phyloP scores from a whole-genome alignment of 805 yeast species.

The Lipomyces sp. region DNA sequence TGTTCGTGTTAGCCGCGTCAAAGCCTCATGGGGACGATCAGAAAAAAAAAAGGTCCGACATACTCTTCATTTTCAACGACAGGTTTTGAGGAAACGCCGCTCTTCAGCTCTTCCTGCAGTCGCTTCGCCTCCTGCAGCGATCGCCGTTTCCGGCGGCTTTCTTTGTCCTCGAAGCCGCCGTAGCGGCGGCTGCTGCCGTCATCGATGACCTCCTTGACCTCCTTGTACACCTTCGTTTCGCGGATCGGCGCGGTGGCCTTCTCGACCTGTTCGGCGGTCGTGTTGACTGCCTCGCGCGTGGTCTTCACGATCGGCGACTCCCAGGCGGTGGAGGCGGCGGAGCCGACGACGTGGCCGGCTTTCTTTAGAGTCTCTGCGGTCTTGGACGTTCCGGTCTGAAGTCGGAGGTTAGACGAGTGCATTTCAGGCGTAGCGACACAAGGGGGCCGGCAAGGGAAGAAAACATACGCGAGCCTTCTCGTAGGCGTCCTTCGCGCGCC shows the following conservation, averaged over 20 bases:
- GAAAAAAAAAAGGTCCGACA: background rate
- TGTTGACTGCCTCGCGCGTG: constrained; percentile 79
- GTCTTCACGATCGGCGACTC: constrained; percentile 88
- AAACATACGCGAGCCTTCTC: constrained; percentile 63
- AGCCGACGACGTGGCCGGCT: constrained; percentile 93
- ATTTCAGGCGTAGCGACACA: background rate
- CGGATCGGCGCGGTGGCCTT: constrained; percentile 88
- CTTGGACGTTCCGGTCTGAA: constrained; percentile 45
- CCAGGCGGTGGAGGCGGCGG: constrained; percentile 89
- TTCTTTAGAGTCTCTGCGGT: constrained; percentile 71
- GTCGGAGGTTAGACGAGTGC: background rate
- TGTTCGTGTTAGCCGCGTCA: too few relatives aligned
- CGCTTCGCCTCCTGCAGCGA: constrained; percentile 41
- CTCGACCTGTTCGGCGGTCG: constrained; percentile 66
- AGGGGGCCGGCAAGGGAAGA: constrained; percentile 33
- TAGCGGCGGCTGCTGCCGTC: constrained; percentile 86
- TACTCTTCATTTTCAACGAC: constrained; percentile 57
- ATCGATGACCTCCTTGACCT: constrained; percentile 80
- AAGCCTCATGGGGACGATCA: background rate
- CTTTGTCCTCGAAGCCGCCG: constrained; percentile 89
- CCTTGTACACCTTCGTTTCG: constrained; percentile 83
- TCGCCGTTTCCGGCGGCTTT: constrained; percentile 71
- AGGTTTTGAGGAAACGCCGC: constrained; percentile 57
- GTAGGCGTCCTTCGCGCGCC: constrained; percentile 88
- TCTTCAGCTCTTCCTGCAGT: constrained; percentile 45